Evolutionary conservation across 2,329 filamentous ascomycete genomes (phyloP).

Genomic region (Thielaviopsis ethacetica): DNA sequence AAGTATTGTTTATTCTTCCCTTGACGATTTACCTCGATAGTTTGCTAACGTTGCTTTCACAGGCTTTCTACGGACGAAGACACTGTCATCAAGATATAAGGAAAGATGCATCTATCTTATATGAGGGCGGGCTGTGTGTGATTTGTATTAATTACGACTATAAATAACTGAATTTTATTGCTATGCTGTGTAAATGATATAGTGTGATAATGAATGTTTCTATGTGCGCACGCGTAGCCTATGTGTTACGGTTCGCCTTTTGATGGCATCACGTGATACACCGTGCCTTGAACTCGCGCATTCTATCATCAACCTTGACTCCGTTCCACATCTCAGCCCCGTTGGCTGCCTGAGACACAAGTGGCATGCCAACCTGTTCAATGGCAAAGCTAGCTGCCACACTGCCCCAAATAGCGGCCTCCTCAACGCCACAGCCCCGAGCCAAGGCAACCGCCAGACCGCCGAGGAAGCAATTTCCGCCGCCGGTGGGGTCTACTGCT

Average conservation of each 20-base stretch:
- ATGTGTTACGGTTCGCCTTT: too few relatives aligned
- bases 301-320: slow-evolving; percentile 32
- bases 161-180: too few relatives aligned
- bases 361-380: slow-evolving; percentile 78
- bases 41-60: slow-evolving; percentile 9
- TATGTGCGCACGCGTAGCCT: too few relatives aligned
- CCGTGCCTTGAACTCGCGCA: slow-evolving; percentile 28
- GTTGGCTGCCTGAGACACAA: slow-evolving; percentile 27
- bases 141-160: too few relatives aligned
- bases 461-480: slow-evolving; percentile 75
- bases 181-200: too few relatives aligned
- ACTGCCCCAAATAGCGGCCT: slow-evolving; percentile 62
- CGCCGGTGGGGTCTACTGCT: slow-evolving; percentile 86
- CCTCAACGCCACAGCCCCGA: slow-evolving; percentile 42
- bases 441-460: slow-evolving; percentile 42
- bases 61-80: slow-evolving; percentile 42
- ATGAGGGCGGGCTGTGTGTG: too few relatives aligned
- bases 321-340: slow-evolving; percentile 47
- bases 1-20: slow-evolving; percentile 25
- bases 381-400: slow-evolving; percentile 85
- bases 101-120: too few relatives aligned
- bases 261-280: too few relatives aligned
- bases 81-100: slow-evolving; percentile 53
- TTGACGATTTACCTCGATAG: background rate
- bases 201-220: too few relatives aligned